Evolutionary conservation across 306 rosid species (phyloP).

Genomic region (Lithocarpus polystachyus): DNA sequence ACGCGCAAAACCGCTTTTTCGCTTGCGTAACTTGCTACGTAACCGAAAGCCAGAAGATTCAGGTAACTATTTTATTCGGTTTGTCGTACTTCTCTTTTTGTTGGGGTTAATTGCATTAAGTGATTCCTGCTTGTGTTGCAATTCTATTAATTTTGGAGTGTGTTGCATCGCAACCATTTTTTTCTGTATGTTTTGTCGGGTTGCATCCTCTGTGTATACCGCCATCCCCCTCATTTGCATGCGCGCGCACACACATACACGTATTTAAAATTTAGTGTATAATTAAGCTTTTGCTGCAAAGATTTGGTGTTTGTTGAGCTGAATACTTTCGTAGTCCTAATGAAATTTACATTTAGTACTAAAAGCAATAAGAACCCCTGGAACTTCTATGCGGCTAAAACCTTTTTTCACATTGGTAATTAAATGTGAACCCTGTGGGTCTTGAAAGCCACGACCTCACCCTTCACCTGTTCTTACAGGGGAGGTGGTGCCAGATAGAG

Average conservation of each 20-base stretch:
- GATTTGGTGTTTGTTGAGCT: background rate
- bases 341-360: background rate
- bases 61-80: conserved; percentile 46
- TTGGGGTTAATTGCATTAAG: background rate
- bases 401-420: background rate
- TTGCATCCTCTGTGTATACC: background rate
- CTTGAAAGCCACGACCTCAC: no score
- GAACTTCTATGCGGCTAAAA: background rate
- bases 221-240: background rate
- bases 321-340: no score
- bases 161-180: background rate
- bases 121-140: background rate
- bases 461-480: no score
- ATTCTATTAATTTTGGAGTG: background rate
- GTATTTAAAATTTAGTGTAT: no score
- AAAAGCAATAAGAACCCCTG: background rate
- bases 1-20: conserved; percentile 64
- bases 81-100: background rate
- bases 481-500: no score
- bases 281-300: background rate
- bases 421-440: background rate
- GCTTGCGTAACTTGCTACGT: conserved; percentile 72
- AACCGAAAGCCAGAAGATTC: conserved; percentile 53
- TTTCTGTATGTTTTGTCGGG: conserved; percentile 2
- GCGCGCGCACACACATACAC: no score